phyloP scores from a whole-genome alignment of 2,329 filamentous ascomycete species.

The Penicillium brasilianum region DNA sequence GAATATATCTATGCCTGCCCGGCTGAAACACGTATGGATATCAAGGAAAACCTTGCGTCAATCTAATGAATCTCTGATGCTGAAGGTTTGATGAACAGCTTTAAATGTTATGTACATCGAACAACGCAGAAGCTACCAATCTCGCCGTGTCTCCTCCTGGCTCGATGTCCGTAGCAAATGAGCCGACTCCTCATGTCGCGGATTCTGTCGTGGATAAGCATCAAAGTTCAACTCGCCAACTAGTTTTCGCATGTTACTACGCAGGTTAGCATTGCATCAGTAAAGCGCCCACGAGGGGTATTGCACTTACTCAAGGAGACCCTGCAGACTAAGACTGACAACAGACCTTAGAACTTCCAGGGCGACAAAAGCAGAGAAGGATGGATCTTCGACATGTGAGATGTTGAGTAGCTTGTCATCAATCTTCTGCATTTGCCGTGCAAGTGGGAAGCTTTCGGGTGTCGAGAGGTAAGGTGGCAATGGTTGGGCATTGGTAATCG shows the following conservation, averaged over 20 bases:
- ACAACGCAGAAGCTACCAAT: not conserved
- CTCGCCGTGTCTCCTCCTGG: not conserved
- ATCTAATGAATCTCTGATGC: too few relatives aligned
- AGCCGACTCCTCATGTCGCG: constrained; percentile 15
- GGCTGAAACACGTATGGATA: too few relatives aligned
- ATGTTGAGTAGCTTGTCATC: constrained; percentile 65
- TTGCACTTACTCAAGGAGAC: constrained; percentile 35
- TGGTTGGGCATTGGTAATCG: constrained; percentile 66
- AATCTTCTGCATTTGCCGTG: constrained; percentile 60
- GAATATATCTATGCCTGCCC: too few relatives aligned
- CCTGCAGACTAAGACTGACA: constrained; percentile 36
- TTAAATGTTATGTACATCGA: not conserved
- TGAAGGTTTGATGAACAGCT: not conserved
- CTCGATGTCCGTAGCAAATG: constrained; percentile 7
- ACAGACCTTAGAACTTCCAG: constrained; percentile 62
- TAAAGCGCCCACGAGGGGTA: not conserved
- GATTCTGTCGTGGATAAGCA: constrained; percentile 11
- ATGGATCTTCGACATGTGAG: constrained; percentile 68
- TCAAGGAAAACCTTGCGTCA: too few relatives aligned
- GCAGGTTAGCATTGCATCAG: constrained; percentile 12
- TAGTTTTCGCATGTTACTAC: constrained; percentile 36
- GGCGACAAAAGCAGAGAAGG: constrained; percentile 74
- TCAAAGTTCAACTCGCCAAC: constrained; percentile 43
- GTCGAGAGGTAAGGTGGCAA: constrained; percentile 71
- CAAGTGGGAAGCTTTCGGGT: constrained; percentile 65